Percentiles rank a stretch among this genome's conserved stretches.
Evolutionary conservation across 2,329 filamentous ascomycete genomes (phyloP).

Genomic region (Biscogniauxia mediterranea): DNA sequence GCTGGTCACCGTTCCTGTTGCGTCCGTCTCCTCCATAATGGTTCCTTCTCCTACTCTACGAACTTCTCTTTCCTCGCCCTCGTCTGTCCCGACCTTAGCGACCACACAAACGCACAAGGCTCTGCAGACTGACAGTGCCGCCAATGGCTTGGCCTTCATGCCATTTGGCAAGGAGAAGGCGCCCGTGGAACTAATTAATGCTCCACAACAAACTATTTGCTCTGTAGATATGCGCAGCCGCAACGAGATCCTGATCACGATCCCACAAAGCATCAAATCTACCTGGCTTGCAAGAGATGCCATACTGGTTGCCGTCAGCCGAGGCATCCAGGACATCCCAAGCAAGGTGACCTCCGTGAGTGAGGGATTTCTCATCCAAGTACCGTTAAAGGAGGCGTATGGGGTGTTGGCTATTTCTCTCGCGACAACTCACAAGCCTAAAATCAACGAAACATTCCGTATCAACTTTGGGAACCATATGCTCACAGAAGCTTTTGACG

Average conservation of each 20-base stretch:
- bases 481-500: slow-evolving; percentile 44
- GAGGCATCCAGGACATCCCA: slow-evolving; percentile 46
- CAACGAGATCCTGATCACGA: slow-evolving; percentile 53
- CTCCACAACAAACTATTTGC: slow-evolving; percentile 39
- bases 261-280: slow-evolving; percentile 50
- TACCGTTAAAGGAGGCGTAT: slow-evolving; percentile 53
- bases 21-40: slow-evolving; percentile 27
- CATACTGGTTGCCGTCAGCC: slow-evolving; percentile 53
- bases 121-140: slow-evolving; percentile 31
- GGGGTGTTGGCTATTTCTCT: slow-evolving; percentile 59
- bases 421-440: slow-evolving; percentile 57
- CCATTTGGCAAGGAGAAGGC: slow-evolving; percentile 41
- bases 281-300: slow-evolving; percentile 57
- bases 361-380: slow-evolving; percentile 51
- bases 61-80: slow-evolving; percentile 24
- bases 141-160: slow-evolving; percentile 39
- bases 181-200: slow-evolving; percentile 21
- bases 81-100: slow-evolving; percentile 25
- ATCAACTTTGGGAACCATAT: slow-evolving; percentile 56
- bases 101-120: slow-evolving; percentile 33
- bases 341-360: slow-evolving; percentile 48
- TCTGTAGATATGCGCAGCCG: slow-evolving; percentile 45
- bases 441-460: slow-evolving; percentile 59
- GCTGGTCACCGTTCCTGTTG: slow-evolving; percentile 33
- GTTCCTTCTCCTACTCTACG: slow-evolving; percentile 19